Evolutionary conservation across 2,329 filamentous ascomycete species (phyloP), one percentile per base, ranked within the genome.

Genomic region (Pseudogymnoascus sp.): DNA sequence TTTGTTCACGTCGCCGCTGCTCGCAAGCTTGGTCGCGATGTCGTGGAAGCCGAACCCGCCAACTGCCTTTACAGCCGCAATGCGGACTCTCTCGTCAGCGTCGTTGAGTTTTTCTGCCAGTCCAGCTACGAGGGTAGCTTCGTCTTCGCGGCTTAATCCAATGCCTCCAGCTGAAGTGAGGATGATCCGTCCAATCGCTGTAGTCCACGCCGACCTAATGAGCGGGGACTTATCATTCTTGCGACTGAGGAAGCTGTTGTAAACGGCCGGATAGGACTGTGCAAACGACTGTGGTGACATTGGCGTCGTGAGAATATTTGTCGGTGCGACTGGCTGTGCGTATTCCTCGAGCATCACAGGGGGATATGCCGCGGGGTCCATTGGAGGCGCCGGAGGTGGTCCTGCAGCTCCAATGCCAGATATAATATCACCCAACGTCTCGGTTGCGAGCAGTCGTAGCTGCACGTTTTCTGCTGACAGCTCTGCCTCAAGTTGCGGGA

Each of bases 351-450:
- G 74, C 65, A 83, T 88, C 59, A 88, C 79, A 3, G 89, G 88
- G n/a, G 93, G 93, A 71, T 96, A 97, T 31, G 89, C 88, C 21
- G 89, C 84, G 11, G 93, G 90, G 70, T 97, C 91, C 71, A 96
- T 82, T 1, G 79, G 75, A 9, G 88, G 84, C 6, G 85, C 77
- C 13, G 89, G 84, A 15, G 93, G 91, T 63, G 91, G 90, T 0
- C 93, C 93, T 65, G 93, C 91, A 65, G 93, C 90, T 60, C 93
- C 93, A 73, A 97, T 96, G 5, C 93, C 93, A 42, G 93, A 88
- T 26, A 96, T 89, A 81, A 99, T 93, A 72, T 97, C 93, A 62
- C 96, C 95, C 40, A 99, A 85, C 0, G 95, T 96, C 75, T 97
- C 91, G 0, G 93, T 96, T 2, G 93, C 93, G 64, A 99, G 82